A percentile compares a stretch with the other conserved stretches of the same genome.
phyloP scores from a whole-genome alignment of 2,329 filamentous ascomycete genomes.

The Mycosphaerelloides madeirae region DNA sequence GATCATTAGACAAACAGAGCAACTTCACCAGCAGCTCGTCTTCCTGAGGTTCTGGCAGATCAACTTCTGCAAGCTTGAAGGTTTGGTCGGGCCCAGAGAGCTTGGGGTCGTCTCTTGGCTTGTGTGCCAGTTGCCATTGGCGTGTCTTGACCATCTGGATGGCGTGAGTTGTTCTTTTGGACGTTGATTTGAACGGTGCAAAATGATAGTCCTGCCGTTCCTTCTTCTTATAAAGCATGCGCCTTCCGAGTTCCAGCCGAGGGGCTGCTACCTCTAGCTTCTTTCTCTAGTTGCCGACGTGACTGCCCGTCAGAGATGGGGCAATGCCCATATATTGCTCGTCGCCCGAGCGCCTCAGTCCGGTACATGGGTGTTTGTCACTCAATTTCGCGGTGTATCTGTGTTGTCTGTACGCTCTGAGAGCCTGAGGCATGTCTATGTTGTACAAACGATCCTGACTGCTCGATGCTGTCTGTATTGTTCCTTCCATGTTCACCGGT shows the following conservation, averaged over 20 bases:
- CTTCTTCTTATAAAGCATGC: not conserved
- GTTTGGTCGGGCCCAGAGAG: slow-evolving; percentile 37
- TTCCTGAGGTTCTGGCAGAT: slow-evolving; percentile 27
- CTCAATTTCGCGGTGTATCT: no score
- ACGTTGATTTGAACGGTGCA: no score
- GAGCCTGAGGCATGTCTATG: no score
- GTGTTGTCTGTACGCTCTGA: no score
- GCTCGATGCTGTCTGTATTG: no score
- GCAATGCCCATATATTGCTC: slow-evolving; percentile 1
- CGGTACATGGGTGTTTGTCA: no score
- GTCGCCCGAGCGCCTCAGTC: not conserved
- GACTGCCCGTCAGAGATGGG: not conserved
- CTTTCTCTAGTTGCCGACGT: not conserved
- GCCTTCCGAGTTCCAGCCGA: slow-evolving; percentile 5
- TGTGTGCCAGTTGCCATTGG: slow-evolving; percentile 43
- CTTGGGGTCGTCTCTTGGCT: slow-evolving; percentile 35
- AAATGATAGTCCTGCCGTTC: no score
- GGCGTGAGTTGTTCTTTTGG: not conserved
- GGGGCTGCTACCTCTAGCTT: not conserved
- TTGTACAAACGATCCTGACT: no score
- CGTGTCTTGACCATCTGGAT: slow-evolving; percentile 51
- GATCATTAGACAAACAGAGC: slow-evolving; percentile 50
- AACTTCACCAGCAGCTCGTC: slow-evolving; percentile 46
- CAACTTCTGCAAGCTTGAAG: slow-evolving; percentile 37
- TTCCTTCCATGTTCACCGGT: no score